Percentiles rank a stretch among this genome's conserved stretches.
Conservation (phyloP, 1,139 yeast species). For the Debaryomyces fabryi region DNA sequence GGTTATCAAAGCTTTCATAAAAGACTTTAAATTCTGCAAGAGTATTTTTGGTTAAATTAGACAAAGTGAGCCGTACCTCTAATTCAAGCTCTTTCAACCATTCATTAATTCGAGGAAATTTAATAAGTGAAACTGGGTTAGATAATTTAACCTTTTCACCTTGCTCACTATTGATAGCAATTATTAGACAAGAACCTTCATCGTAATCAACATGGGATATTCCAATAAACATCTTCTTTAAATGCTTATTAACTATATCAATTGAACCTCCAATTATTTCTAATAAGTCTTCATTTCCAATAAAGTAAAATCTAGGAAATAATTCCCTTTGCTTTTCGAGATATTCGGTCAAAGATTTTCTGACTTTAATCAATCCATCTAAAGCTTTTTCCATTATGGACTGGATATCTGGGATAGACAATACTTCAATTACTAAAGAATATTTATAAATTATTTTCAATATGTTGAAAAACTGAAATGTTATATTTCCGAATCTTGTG, state of each 20-base stretch:
- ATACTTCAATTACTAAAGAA: constrained; percentile 59
- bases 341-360: constrained; percentile 73
- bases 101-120: constrained; percentile 51
- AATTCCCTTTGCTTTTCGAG: constrained; percentile 76
- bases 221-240: constrained; percentile 76
- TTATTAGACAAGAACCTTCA: constrained; percentile 37
- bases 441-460: constrained; percentile 55
- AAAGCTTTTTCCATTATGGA: constrained; percentile 41
- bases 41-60: constrained; percentile 23
- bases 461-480: constrained; percentile 59
- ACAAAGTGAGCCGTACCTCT: constrained; percentile 53
- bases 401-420: constrained; percentile 55
- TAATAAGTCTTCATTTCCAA: constrained; percentile 88
- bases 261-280: constrained; percentile 75
- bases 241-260: constrained; percentile 60
- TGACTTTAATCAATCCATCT: constrained; percentile 60
- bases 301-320: constrained; percentile 82
- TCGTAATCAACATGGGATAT: constrained; percentile 50
- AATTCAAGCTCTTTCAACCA: constrained; percentile 68
- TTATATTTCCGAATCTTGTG: constrained; percentile 63
- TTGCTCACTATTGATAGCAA: constrained; percentile 59
- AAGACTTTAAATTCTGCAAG: constrained; percentile 10
- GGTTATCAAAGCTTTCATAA: constrained; percentile 13
- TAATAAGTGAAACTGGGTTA: constrained; percentile 47
- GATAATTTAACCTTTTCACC: constrained; percentile 58